These are phyloP conservation scores for Claviceps africana DNA, from an alignment of 2,329 filamentous ascomycete species.

Conservation along the genomic window DNA sequence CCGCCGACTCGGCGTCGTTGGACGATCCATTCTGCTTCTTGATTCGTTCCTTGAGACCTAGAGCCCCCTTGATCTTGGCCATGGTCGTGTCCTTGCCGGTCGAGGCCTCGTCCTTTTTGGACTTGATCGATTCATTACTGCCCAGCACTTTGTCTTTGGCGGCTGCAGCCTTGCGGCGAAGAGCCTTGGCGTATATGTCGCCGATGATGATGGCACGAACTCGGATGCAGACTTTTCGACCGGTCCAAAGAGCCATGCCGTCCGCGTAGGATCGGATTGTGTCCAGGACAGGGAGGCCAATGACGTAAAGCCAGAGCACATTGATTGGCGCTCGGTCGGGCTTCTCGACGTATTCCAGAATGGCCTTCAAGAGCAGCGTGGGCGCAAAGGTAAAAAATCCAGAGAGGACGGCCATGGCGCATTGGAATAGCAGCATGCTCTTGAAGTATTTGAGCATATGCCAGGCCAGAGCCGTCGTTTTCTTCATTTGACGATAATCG, in stretches of 20 bases:
- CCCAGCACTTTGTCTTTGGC: slow-evolving; percentile 61
- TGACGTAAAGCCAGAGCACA: slow-evolving; percentile 91
- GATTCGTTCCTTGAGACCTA: slow-evolving; percentile 49
- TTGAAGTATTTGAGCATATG: slow-evolving; percentile 81
- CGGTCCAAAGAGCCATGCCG: slow-evolving; percentile 81
- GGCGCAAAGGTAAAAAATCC: slow-evolving; percentile 82
- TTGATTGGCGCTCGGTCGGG: slow-evolving; percentile 63
- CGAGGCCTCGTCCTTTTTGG: slow-evolving; percentile 21
- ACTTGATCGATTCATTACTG: slow-evolving; percentile 26
- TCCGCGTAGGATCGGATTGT: slow-evolving; percentile 69
- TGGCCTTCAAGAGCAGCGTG: slow-evolving; percentile 78
- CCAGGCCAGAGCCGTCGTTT: slow-evolving; percentile 62
- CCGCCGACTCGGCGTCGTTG: slow-evolving; percentile 19
- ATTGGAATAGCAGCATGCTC: slow-evolving; percentile 59
- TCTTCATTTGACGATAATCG: slow-evolving; percentile 74
- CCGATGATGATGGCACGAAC: slow-evolving; percentile 90
- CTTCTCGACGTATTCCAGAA: slow-evolving; percentile 85
- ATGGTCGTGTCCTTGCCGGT: slow-evolving; percentile 24
- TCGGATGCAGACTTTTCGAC: slow-evolving; percentile 85
- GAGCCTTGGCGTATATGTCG: slow-evolving; percentile 91
- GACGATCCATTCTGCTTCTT: slow-evolving; percentile 26
- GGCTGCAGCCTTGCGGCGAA: slow-evolving; percentile 78
- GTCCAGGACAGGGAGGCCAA: slow-evolving; percentile 73
- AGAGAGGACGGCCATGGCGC: slow-evolving; percentile 62
- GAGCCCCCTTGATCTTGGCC: slow-evolving; percentile 37